A percentile compares a stretch with the other conserved stretches of the same genome.
Evolutionary conservation across 768 basidiomycete species (phyloP).

Genomic region (Galerina sulciceps): DNA sequence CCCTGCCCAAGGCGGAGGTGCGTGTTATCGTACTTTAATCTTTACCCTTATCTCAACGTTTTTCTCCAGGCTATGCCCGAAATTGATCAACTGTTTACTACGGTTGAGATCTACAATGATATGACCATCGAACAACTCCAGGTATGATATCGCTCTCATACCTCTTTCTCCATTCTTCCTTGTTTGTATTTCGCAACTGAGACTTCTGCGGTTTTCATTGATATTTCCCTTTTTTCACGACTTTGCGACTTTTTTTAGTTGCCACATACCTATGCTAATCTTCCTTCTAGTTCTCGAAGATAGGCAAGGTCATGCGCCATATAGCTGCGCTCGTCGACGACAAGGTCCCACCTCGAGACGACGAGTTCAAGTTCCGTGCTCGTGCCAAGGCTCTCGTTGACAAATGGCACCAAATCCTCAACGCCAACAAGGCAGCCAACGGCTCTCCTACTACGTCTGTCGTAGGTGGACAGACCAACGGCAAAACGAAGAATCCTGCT

Average conservation of each 20-base stretch:
- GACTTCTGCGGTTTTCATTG: neutral
- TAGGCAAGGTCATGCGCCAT: conserved; percentile 89
- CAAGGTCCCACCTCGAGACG: conserved; percentile 70
- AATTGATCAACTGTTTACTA: conserved; percentile 72
- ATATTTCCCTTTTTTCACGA: neutral
- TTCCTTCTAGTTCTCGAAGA: conserved; percentile 68
- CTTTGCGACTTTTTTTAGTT: neutral
- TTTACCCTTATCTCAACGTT: conserved; percentile 4
- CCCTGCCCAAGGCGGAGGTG: conserved; percentile 68
- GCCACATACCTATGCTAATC: neutral
- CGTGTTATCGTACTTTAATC: conserved; percentile 14
- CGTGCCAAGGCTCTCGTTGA: conserved; percentile 73
- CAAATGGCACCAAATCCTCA: conserved; percentile 66
- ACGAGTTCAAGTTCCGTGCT: conserved; percentile 65
- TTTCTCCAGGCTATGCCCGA: conserved; percentile 72
- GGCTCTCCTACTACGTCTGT: conserved; percentile 8
- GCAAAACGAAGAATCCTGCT: neutral
- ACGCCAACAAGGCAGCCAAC: conserved; percentile 35
- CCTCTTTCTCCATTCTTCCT: neutral
- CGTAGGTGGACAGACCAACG: conserved; percentile 11
- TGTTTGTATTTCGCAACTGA: neutral
- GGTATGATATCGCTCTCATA: conserved; percentile 27
- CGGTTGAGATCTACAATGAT: conserved; percentile 74
- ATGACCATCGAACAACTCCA: conserved; percentile 79
- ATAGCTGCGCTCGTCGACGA: conserved; percentile 61